Evolutionary conservation across 345 rosid species (phyloP), one percentile per base, ranked within the genome.

Genomic region (Melastoma malabathricum): DNA sequence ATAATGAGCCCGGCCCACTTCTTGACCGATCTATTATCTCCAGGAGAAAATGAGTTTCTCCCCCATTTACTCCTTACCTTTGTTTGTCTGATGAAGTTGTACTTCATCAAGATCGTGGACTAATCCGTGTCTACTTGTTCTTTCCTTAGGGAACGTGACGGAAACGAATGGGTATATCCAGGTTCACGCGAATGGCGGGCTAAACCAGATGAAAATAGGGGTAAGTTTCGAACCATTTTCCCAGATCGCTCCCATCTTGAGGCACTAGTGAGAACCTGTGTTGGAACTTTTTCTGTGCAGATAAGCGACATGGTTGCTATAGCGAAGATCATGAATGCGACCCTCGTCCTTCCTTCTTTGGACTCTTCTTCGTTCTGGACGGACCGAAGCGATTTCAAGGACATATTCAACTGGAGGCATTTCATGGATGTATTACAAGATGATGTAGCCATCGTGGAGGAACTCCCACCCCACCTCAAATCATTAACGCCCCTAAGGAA

Each of bases 201-300:
- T 86, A 68, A 86, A 86, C 68, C 96, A 86, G 55, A 86, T 86
- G 96, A 86, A 78, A 72, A 75, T 62, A 43, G 93, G 96, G 63
- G 96, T 83, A 65, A 64, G 54, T 34, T 29, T 50, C n/a, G n/a
- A n/a, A n/a, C n/a, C n/a, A n/a, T n/a, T n/a, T n/a, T n/a, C n/a
- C n/a, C n/a, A n/a, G n/a, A n/a, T n/a, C n/a, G n/a, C n/a, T n/a
- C n/a, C n/a, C n/a, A n/a, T n/a, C n/a, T n/a, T n/a, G n/a, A n/a
- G n/a, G n/a, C n/a, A n/a, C n/a, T n/a, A n/a, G n/a, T n/a, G n/a
- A n/a, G n/a, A n/a, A n/a, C n/a, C n/a, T n/a, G n/a, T n/a, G n/a
- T n/a, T n/a, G n/a, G n/a, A n/a, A n/a, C n/a, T n/a, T n/a, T 15
- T 13, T 45, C 1, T 49, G 34, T 6, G 16, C 75, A 82, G 86